These are phyloP conservation scores for Xylariaceae sp. DNA, from an alignment of 2,329 filamentous ascomycete species.

Conservation along the genomic window DNA sequence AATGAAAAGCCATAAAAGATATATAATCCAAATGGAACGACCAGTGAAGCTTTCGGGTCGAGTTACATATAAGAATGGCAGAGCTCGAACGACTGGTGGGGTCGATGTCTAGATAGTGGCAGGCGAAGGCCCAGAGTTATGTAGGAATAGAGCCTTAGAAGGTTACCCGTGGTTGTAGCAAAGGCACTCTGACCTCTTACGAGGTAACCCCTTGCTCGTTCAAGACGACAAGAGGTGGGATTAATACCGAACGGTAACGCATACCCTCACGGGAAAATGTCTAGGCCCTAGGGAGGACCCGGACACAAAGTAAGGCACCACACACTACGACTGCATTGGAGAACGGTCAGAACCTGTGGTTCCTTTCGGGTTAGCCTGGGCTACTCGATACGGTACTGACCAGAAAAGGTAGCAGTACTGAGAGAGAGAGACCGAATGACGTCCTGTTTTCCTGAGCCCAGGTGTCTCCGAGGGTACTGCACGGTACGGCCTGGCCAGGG, in stretches of 20 bases:
- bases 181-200: slow-evolving; percentile 35
- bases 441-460: slow-evolving; percentile 33
- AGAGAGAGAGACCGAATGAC: slow-evolving; percentile 28
- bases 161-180: slow-evolving; percentile 38
- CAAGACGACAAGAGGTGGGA: slow-evolving; percentile 43
- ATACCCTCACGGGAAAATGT: slow-evolving; percentile 43
- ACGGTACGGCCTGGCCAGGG: slow-evolving; percentile 30
- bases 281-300: slow-evolving; percentile 43
- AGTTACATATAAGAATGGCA: slow-evolving; percentile 36
- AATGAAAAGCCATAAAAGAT: slow-evolving; percentile 21
- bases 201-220: slow-evolving; percentile 37
- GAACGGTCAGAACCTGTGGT: slow-evolving; percentile 25
- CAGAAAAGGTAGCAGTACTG: slow-evolving; percentile 38
- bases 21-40: slow-evolving; percentile 16
- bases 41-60: slow-evolving; percentile 25
- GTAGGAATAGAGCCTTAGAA: slow-evolving; percentile 39
- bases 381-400: slow-evolving; percentile 35
- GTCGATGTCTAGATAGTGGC: slow-evolving; percentile 36
- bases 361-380: slow-evolving; percentile 27
- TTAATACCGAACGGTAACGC: slow-evolving; percentile 43
- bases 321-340: slow-evolving; percentile 29
- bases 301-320: slow-evolving; percentile 39
- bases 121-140: slow-evolving; percentile 38
- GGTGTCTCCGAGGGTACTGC: slow-evolving; percentile 34
- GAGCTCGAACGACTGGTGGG: slow-evolving; percentile 37